These are phyloP conservation scores for Ganoderma lingzhi DNA, from an alignment of 1,284 basidiomycete species.

Conservation along the genomic window DNA sequence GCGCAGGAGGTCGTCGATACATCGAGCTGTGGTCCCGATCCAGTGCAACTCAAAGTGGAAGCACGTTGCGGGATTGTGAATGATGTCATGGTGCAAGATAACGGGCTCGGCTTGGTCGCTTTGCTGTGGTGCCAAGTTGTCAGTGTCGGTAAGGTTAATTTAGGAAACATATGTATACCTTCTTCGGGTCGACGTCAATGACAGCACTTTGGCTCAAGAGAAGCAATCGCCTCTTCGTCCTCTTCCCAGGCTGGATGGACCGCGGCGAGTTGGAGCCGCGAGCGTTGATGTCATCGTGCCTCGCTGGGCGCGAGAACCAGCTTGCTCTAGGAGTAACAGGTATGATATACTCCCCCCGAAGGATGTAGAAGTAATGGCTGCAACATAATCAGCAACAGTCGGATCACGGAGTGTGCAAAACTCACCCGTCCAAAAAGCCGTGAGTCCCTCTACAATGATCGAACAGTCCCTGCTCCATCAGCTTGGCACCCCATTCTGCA, in stretches of 20 bases:
- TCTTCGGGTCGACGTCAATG: conserved; percentile 85
- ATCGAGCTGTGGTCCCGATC: conserved; percentile 96
- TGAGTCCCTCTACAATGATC: conserved; percentile 83
- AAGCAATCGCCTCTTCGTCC: conserved; percentile 64
- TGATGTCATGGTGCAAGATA: conserved; percentile 89
- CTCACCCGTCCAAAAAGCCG: conserved; percentile 86
- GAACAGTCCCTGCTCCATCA: conserved; percentile 84
- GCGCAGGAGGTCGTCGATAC: conserved; percentile 90
- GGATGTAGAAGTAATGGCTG: conserved; percentile 87
- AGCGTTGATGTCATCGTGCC: conserved; percentile 40
- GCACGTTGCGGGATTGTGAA: conserved; percentile 90
- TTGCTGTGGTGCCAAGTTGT: conserved; percentile 51
- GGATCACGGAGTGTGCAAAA: conserved; percentile 20
- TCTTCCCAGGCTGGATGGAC: conserved; percentile 50
- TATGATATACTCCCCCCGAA: conserved; percentile 80
- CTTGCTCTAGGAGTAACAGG: conserved; percentile 67
- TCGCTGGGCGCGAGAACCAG: conserved; percentile 66
- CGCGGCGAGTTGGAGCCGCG: conserved; percentile 51
- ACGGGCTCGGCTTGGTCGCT: conserved; percentile 91
- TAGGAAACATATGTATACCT: conserved; percentile 50
- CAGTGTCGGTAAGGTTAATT: neutral
- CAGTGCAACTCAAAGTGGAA: conserved; percentile 98
- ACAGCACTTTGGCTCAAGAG: conserved; percentile 84
- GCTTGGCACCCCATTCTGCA: conserved; percentile 77
- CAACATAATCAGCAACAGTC: conserved; percentile 10